Percentiles rank a stretch among this genome's conserved stretches.
phyloP scores from a whole-genome alignment of 495 filamentous ascomycete genomes.

The Hypoxylon intermedium region DNA sequence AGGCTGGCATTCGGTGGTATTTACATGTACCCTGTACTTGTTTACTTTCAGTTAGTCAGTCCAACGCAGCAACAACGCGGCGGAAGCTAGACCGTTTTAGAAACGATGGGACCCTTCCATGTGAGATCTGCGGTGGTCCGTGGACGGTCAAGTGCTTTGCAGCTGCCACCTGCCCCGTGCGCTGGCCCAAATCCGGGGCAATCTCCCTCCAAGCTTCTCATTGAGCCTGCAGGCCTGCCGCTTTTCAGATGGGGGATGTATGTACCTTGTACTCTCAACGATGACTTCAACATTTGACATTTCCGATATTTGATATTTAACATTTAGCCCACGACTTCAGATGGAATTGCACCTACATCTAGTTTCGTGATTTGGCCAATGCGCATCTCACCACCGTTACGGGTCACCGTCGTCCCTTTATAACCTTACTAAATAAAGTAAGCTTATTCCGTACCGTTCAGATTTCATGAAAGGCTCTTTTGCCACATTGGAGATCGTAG shows the following conservation, averaged over 20 bases:
- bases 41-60: not conserved
- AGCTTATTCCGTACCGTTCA: no score
- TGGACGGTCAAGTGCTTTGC: conserved; percentile 25
- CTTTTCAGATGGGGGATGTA: no score
- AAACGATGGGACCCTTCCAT: conserved; percentile 26
- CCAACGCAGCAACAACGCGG: conserved; percentile 17
- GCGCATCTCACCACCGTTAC: no score
- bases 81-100: conserved; percentile 31
- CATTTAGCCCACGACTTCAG: no score
- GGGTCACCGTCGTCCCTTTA: no score
- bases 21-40: conserved; percentile 5
- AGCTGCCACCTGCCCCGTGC: conserved; percentile 28
- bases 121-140: conserved; percentile 17
- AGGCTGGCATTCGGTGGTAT: not conserved
- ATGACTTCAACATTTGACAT: conserved; percentile 21
- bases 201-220: conserved; percentile 10
- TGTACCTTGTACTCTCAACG: conserved; percentile 8
- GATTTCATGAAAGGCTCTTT: no score
- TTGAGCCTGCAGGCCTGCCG: no score
- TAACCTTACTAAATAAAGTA: no score
- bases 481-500: no score
- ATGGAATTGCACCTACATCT: no score
- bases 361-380: no score
- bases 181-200: conserved; percentile 31
- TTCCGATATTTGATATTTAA: not conserved